These are phyloP conservation scores for Sindora glabra DNA, from an alignment of 306 rosid genomes.

Conservation along the genomic window DNA sequence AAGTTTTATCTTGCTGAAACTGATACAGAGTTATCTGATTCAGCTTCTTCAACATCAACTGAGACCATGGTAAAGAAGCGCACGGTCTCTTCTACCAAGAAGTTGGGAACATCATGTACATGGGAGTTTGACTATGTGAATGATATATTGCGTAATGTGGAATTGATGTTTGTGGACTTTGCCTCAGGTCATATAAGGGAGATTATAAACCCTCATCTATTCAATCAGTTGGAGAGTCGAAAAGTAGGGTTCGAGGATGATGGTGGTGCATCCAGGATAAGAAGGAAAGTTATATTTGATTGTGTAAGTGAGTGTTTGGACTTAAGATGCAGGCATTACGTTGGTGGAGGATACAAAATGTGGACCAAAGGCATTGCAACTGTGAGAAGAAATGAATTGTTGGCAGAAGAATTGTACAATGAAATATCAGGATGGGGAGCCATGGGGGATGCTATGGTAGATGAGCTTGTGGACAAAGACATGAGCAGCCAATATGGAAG, in stretches of 20 bases:
- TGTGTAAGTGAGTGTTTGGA: constrained; percentile 72
- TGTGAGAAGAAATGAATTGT: constrained; percentile 59
- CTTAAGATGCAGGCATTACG: constrained; percentile 48
- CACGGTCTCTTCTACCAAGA: not conserved
- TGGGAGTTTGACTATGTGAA: constrained; percentile 75
- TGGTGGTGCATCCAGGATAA: constrained; percentile 24
- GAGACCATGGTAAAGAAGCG: constrained; percentile 26
- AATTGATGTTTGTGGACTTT: constrained; percentile 60
- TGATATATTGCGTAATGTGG: constrained; percentile 52
- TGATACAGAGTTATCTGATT: constrained; percentile 71
- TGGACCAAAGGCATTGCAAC: constrained; percentile 66
- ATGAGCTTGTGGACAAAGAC: constrained; percentile 83
- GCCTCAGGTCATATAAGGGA: constrained; percentile 41
- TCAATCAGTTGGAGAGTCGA: constrained; percentile 56
- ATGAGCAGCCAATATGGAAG: constrained; percentile 71
- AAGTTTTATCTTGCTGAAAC: constrained; percentile 37
- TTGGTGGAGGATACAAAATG: constrained; percentile 52
- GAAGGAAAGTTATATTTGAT: constrained; percentile 60
- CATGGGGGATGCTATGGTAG: constrained; percentile 80
- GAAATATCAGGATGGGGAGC: constrained; percentile 64
- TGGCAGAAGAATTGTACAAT: constrained; percentile 62
- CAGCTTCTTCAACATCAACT: constrained; percentile 72
- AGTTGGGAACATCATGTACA: constrained; percentile 23
- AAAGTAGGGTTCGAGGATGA: constrained; percentile 27
- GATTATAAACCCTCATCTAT: constrained; percentile 52